These are phyloP conservation scores for Prosopis cineraria DNA, from an alignment of 306 rosid genomes.

Conservation along the genomic window DNA sequence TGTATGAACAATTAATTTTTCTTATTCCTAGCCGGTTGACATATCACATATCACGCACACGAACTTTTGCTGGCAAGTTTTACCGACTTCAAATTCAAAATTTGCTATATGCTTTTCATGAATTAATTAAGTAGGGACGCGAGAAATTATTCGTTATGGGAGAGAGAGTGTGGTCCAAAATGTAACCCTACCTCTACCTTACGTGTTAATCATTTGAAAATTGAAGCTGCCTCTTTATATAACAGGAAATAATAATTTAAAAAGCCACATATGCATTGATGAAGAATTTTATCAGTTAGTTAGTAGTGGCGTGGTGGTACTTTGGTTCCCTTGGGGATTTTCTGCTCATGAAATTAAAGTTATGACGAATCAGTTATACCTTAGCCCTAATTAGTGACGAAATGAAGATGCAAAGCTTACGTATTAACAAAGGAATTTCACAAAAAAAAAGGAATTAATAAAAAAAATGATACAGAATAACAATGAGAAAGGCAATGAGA, in stretches of 20 bases:
- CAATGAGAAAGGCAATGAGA: slow-evolving; percentile 22
- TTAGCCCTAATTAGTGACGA: slow-evolving; percentile 43
- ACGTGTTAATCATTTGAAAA: slow-evolving; percentile 40
- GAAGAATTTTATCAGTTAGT: slow-evolving; percentile 9
- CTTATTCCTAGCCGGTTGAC: neutral
- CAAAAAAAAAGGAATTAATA: neutral
- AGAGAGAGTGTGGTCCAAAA: slow-evolving; percentile 40
- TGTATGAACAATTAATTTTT: neutral
- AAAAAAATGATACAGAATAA: neutral
- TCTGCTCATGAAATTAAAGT: slow-evolving; percentile 33
- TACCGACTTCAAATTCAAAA: neutral
- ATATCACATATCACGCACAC: neutral
- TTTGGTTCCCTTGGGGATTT: slow-evolving; percentile 19
- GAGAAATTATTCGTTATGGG: slow-evolving; percentile 29
- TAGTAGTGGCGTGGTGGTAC: neutral
- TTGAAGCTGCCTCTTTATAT: slow-evolving; percentile 3
- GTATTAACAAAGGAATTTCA: too few relatives aligned
- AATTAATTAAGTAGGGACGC: neutral
- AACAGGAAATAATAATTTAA: slow-evolving; percentile 3
- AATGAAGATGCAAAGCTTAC: slow-evolving; percentile 60
- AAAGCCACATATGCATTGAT: neutral
- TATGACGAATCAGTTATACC: neutral
- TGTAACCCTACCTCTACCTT: slow-evolving; percentile 43
- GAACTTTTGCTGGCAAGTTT: neutral
- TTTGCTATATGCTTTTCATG: neutral